phyloP scores from a whole-genome alignment of 495 filamentous ascomycete genomes.

The Xylaria flabelliformis region DNA sequence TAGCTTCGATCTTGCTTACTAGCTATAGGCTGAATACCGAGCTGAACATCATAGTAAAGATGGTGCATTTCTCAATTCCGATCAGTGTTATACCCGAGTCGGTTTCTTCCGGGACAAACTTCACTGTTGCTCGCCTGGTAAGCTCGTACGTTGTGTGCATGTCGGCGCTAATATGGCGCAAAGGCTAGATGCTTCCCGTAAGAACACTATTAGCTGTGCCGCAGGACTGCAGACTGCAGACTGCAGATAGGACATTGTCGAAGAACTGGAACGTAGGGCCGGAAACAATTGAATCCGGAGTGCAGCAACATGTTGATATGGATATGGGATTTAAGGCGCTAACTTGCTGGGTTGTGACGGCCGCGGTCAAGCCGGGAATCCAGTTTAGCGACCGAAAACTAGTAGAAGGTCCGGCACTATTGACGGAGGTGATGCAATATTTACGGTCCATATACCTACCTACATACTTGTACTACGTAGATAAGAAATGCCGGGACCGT shows the following conservation, averaged over 20 bases:
- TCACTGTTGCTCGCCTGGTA: background rate
- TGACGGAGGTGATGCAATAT: background rate
- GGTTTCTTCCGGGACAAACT: background rate
- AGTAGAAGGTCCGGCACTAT: constrained; percentile 9
- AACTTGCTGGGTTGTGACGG: background rate
- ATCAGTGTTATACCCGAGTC: background rate
- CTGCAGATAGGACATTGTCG: background rate
- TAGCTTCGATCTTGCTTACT: background rate
- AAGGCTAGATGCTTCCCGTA: background rate
- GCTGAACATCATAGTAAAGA: background rate
- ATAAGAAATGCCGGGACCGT: background rate
- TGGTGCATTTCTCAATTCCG: background rate
- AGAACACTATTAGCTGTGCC: background rate
- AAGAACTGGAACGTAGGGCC: background rate
- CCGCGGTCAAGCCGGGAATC: background rate
- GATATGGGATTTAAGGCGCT: background rate
- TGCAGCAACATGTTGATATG: background rate
- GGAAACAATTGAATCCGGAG: background rate
- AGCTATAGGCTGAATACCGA: background rate
- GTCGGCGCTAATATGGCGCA: background rate
- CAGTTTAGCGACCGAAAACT: background rate
- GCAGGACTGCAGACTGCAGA: background rate
- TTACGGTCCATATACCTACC: no score
- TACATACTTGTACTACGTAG: background rate
- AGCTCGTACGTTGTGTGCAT: background rate